phyloP scores from a whole-genome alignment of 305 asterid genomes.

The Fraxinus ornus region DNA sequence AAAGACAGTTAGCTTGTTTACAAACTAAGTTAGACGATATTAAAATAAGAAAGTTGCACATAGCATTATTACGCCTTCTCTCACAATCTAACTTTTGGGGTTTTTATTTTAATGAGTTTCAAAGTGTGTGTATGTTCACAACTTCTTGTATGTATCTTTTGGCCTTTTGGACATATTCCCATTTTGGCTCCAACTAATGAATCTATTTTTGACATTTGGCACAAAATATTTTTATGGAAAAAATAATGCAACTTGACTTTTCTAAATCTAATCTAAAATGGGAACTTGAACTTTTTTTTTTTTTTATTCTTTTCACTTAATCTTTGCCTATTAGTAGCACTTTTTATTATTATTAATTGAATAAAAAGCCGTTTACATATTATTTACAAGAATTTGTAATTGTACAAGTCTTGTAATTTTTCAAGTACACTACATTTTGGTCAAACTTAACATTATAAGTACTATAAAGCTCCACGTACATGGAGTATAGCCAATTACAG shows the following conservation, averaged over 20 bases:
- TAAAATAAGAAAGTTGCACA: not conserved
- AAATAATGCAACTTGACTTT: not conserved
- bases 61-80: too few relatives aligned
- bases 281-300: not conserved
- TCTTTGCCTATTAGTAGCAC: too few relatives aligned
- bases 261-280: not conserved
- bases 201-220: not conserved
- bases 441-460: not conserved
- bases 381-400: not conserved
- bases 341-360: not conserved
- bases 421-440: not conserved
- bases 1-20: not conserved
- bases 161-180: not conserved
- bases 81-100: not conserved
- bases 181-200: not conserved
- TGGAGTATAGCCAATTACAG: too few relatives aligned
- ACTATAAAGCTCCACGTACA: too few relatives aligned
- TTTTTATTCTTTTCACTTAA: not conserved
- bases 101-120: not conserved
- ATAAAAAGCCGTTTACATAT: not conserved
- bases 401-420: not conserved
- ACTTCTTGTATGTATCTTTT: not conserved
- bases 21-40: not conserved
- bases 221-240: not conserved
- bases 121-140: not conserved